Percentiles rank a stretch among this genome's conserved stretches.
phyloP scores from a whole-genome alignment of 1,284 basidiomycete species.

The Trametes sp. region DNA sequence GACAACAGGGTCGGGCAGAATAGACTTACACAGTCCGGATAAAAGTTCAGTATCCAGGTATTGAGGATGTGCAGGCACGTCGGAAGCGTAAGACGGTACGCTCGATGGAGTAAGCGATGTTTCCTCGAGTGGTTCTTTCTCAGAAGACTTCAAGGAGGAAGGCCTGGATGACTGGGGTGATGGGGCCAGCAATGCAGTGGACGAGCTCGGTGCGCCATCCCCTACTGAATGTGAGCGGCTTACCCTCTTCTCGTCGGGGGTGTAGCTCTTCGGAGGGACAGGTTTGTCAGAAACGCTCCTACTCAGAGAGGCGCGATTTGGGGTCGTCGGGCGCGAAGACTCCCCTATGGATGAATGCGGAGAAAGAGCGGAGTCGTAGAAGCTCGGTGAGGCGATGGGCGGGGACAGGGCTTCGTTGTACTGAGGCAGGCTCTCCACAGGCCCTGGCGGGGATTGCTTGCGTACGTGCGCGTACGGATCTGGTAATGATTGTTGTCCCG shows the following conservation, averaged over 20 bases:
- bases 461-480: neutral
- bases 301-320: slow-evolving; percentile 10
- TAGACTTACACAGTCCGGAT: slow-evolving; percentile 66
- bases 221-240: slow-evolving; percentile 27
- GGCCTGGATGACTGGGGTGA: slow-evolving; percentile 9
- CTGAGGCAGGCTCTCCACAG: slow-evolving; percentile 22
- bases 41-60: slow-evolving; percentile 70
- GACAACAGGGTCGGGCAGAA: neutral
- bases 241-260: slow-evolving; percentile 9
- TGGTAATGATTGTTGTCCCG: neutral
- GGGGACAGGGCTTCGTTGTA: slow-evolving; percentile 30
- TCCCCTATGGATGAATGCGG: slow-evolving; percentile 1
- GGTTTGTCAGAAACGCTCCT: slow-evolving; percentile 29
- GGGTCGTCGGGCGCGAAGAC: slow-evolving; percentile 6
- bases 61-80: slow-evolving; percentile 53
- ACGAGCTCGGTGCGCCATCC: slow-evolving; percentile 10
- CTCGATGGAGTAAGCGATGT: neutral
- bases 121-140: slow-evolving; percentile 23
- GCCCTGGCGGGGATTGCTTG: slow-evolving; percentile 1
- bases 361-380: slow-evolving; percentile 15
- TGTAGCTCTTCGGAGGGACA: slow-evolving; percentile 13
- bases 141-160: slow-evolving; percentile 11
- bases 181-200: slow-evolving; percentile 8
- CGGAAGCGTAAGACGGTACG: slow-evolving; percentile 9
- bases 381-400: slow-evolving; percentile 13